Conservation (phyloP, 768 basidiomycete genomes). For the Boletus bicolor region DNA sequence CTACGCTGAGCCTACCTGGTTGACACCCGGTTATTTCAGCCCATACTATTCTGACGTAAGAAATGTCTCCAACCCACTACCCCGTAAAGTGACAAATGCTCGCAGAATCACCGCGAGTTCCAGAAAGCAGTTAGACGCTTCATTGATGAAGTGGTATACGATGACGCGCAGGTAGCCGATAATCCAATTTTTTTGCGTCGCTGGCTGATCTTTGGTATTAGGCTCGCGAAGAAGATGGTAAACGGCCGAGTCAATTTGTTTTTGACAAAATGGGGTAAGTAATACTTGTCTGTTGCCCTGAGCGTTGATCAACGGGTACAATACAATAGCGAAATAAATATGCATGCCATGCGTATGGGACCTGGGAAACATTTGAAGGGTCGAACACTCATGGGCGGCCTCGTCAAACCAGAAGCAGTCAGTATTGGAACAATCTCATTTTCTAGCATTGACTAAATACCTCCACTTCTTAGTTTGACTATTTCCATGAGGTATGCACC, state of each 20-base stretch:
- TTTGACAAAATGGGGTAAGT: conserved; percentile 78
- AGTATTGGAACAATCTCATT: conserved; percentile 8
- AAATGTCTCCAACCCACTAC: background rate
- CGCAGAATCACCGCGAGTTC: conserved; percentile 46
- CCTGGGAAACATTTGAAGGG: conserved; percentile 86
- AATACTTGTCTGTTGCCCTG: background rate
- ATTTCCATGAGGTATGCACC: conserved; percentile 67
- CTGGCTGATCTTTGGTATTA: conserved; percentile 21
- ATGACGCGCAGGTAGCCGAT: conserved; percentile 33
- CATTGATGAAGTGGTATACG: conserved; percentile 62
- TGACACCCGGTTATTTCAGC: conserved; percentile 61
- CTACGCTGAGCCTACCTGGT: conserved; percentile 87
- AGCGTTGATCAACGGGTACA: background rate
- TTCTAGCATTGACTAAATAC: conserved; percentile 1
- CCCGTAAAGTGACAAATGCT: conserved; percentile 6
- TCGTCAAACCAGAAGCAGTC: conserved; percentile 74
- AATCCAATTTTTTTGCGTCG: conserved; percentile 13
- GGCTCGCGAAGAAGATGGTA: conserved; percentile 85
- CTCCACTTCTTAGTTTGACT: conserved; percentile 48
- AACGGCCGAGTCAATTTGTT: conserved; percentile 73
- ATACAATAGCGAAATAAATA: conserved; percentile 50
- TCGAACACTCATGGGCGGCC: conserved; percentile 64
- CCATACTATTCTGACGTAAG: conserved; percentile 69
- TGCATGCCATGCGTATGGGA: conserved; percentile 91
- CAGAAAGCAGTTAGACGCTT: conserved; percentile 54